phyloP scores from a whole-genome alignment of 2,329 filamentous ascomycete genomes.

The Apiospora koreana region DNA sequence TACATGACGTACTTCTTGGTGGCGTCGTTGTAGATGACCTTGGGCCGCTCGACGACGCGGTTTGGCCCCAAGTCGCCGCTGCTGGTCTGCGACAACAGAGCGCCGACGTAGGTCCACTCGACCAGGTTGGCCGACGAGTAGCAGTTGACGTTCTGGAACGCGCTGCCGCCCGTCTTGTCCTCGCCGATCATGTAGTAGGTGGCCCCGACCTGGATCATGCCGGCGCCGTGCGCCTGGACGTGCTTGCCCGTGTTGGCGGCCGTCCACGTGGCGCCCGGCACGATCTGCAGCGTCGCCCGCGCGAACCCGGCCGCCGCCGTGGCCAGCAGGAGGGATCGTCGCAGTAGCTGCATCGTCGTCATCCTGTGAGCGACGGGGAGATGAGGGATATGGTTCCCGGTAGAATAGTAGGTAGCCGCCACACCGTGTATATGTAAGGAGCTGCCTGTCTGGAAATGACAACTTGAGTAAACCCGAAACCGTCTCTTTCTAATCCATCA shows the following conservation, averaged over 20 bases:
- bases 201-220: slow-evolving; percentile 58
- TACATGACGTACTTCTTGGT: slow-evolving; percentile 68
- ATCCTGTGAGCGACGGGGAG: not conserved
- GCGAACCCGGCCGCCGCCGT: slow-evolving; percentile 24
- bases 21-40: slow-evolving; percentile 67
- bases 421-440: not conserved
- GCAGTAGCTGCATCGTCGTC: not conserved
- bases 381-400: not conserved
- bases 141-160: slow-evolving; percentile 68
- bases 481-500: not conserved
- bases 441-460: not conserved
- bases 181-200: slow-evolving; percentile 71
- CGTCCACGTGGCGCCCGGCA: slow-evolving; percentile 31
- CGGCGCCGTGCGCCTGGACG: slow-evolving; percentile 37
- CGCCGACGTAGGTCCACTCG: slow-evolving; percentile 63
- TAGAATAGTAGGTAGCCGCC: not conserved
- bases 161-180: slow-evolving; percentile 64
- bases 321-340: slow-evolving; percentile 21
- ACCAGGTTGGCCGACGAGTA: slow-evolving; percentile 65
- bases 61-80: slow-evolving; percentile 60
- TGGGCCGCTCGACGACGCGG: slow-evolving; percentile 67
- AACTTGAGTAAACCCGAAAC: not conserved
- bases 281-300: slow-evolving; percentile 29
- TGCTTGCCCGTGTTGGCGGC: slow-evolving; percentile 24
- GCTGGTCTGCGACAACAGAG: slow-evolving; percentile 52